Base-by-base conservation (phyloP, 108 stramenopile species). In the Nitzschia inconspicua region DNA sequence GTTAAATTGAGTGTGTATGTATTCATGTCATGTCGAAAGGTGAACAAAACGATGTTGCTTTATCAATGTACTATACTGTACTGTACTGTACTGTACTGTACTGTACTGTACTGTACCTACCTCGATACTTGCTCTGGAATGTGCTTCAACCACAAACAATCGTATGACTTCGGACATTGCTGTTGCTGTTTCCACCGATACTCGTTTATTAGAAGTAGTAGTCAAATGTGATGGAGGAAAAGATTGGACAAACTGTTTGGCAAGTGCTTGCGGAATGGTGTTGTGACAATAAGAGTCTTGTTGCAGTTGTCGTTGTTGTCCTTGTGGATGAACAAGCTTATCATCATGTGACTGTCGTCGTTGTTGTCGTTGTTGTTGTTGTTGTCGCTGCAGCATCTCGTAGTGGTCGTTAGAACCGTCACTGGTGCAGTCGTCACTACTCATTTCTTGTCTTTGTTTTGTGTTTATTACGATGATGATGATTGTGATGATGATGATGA, bases 111-210 rank as follows among this genome's bases (percentile, higher is more conserved):
- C n/a, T n/a, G n/a, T 8, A 26, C 70, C 42, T 35, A 72, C 76
- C 66, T 78, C 77, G 26, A 72, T 66, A 4, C 63, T 49, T 13
- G 72, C 77, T 9, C 72, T 57, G 1, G 44, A 24, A 29, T 61
- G 52, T 1, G 72, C 68, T 26, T 78, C 77, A 39, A 73, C 46
- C 11, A 78, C 29, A 50, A 78, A 78, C 35, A 78, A 35, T 30
- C 77, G 72, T 22, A 78, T 27, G 3, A 73, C 43, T 53, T 78
- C 77, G 0, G 53, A 41, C 7, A 66, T 50, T 29, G 63, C 67
- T 22, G 51, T 36, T 9, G 68, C 57, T 0, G 77, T 57, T 24
- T 78, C 68, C 14, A 58, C 52, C 7, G 72, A 11, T 0, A 73
- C 58, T 46, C 64, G 25, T 42, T 65, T 70, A 25, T 13, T 46